Base-by-base conservation (phyloP, 805 yeast genomes). In the Scheffersomyces spartinae region DNA sequence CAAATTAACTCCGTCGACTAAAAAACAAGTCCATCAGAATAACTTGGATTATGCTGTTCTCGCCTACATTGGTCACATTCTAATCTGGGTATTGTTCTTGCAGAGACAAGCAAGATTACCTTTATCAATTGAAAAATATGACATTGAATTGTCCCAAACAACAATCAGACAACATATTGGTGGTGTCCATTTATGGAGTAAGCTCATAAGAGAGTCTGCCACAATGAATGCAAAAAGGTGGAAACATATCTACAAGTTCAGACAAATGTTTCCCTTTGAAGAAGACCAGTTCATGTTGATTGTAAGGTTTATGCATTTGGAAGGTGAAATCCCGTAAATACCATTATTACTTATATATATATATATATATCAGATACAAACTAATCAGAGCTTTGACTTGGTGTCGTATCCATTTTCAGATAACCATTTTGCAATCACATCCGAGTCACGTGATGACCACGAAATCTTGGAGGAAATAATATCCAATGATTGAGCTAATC, bases 401-500 rank as follows among this genome's bases (percentile, higher is more conserved):
- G 26, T 9, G 22, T 20, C 14, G 38, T 56, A 56, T 12, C 57
- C 58, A 29, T 55, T 55, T 2, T 38, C 29, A 21, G 46, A 35
- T 43, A 75, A 61, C 73, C 78, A 75, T 18, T 54, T 44, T 20
- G 49, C 35, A 27, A 75, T 64, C 9, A 48, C 56, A 4, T 36
- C 32, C 25, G 61, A 45, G 39, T 75, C 83, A 45, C 81, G 71
- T 29, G 52, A 35, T 18, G 73, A 61, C 80, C 81, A 74, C 26
- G 58, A 49, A 27, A 64, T 60, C 48, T 71, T 74, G 25, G 78
- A 35, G 26, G 64, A 58, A 30, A 74, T 61, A 26, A 65, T 56
- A 47, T 76, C 84, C 40, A 74, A 52, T n/a, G 76, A 49, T 54
- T 70, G 80, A 6, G 76, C 75, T 47, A 75, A 63, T 30, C 69